Base-by-base conservation (phyloP, 2,329 filamentous ascomycete species). In the Microdochium nivale region DNA sequence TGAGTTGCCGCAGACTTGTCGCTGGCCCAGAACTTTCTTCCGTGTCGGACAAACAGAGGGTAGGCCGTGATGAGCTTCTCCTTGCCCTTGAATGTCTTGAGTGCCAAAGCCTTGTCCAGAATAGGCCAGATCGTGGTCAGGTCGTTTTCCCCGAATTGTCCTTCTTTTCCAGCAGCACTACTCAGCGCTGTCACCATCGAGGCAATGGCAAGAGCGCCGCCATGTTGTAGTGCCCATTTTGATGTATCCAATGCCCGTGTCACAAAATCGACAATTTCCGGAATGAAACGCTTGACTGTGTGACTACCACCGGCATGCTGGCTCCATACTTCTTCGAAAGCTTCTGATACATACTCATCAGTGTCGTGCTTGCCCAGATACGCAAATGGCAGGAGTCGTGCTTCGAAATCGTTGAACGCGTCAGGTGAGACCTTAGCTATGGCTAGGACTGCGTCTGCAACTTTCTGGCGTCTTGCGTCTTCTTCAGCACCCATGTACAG, bases 31-130 rank as follows among this genome's bases (percentile, higher is more conserved):
- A 88, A 71, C 8, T 67, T 67, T 56, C 77, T 78, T 0, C 80
- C 80, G 55, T 84, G 81, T 60, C 81, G 77, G 0, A 87, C 83
- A 60, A 97, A 94, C 53, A 83, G 79, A 3, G 90, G 86, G 66
- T 94, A 90, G 5, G 88, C 85, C 44, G 83, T 78, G 2, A 97
- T 75, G 30, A 99, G 80, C 58, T 83, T 84, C 68, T 96, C 90
- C 65, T 99, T 99, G 23, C 90, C 90, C 1, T 87, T 79, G 76
- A 96, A 99, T 1, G 91, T 96, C 75, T 96, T 97, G 13, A 95
- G 83, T 2, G 83, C 80, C 40, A 97, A 70, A 1, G 88, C 83
- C 62, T 87, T 89, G 56, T 96, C 89, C 48, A 96, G 76, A 1
- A 86, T 80, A 0, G 88, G 88, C 92, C 92, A 99, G 23, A 96